Evolutionary conservation across 805 yeast species (phyloP), one percentile per base, ranked within the genome.

Genomic region (Saccharomycopsis fibuligera): DNA sequence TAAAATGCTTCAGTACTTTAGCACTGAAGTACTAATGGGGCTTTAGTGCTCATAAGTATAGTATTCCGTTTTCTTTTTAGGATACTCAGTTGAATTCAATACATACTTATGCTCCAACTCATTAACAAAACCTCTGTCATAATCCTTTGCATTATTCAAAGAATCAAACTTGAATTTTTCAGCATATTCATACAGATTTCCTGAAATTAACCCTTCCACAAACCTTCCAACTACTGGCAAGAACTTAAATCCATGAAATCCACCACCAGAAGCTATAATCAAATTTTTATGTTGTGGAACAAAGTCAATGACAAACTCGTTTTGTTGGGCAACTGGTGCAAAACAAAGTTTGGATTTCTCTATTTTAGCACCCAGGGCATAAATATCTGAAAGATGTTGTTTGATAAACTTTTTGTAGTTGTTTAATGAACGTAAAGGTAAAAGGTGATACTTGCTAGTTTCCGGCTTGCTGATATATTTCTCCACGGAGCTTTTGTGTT

Each of bases 171-270:
- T 45, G 49, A 57, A 56, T 19, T 40, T 23, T 16, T 54, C 55
- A 17, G 50, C 33, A 37, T 56, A 53, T 31, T 54, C 35, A 46
- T 56, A 53, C 5, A 30, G 21, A 35, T 49, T 49, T 35, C 54
- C 48, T 22, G 42, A 35, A 17, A 47, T 47, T 24, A 47, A 37
- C 4, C 43, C 50, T 22, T 47, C 50, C 2, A 49, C 55, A 40
- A 47, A 56, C 19, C 43, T 49, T 14, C 60, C 58, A 16, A 57
- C 41, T 9, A 56, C 57, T 8, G 58, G 57, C 29, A 67, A 55
- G 58, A 67, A 62, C 60, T 64, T 66, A 47, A 65, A 68, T 3
- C 62, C 68, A 55, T 68, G 72, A 0, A 71, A 70, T 16, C 69
- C 63, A 49, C 68, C 72, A 38, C 73, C 73, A 27, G 66, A 61